Evolutionary conservation across 768 basidiomycete genomes (phyloP), one percentile per base, ranked within the genome.

Genomic region (Leccinum barrowsii): DNA sequence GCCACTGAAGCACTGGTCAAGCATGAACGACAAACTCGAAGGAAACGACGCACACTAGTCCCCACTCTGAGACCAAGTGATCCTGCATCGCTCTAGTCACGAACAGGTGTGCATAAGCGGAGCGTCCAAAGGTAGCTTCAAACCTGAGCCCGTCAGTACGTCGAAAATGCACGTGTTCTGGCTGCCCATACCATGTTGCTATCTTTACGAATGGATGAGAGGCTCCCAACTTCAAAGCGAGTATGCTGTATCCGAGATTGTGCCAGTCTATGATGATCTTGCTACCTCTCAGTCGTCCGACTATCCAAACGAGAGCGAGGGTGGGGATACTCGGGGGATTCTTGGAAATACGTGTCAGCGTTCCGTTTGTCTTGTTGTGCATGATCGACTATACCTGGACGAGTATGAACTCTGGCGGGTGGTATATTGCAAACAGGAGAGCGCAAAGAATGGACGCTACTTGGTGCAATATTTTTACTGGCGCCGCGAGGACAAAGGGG

Each of bases 241-340:
- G 82, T 49, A 98, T 94, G 62, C 86, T 96, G 70, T 93, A 94
- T 17, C 97, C 97, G 24, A 96, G 82, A 72, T 99, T 99, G 71
- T 99, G 97, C 97, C 97, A 99, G 75, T 99, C 97, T 55, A 99
- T 94, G 59, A 99, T 90, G 63, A 99, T 78, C 65, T 90, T 92
- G 63, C 87, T 88, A 3, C 90, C 87, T 17, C 85, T 80, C 15
- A 92, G 65, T 19, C 76, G 68, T 21, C 82, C 82, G 1, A 87
- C 85, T 26, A 94, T 71, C 80, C 90, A 90, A 3, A 91, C 92
- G 19, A 98, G 76, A 2, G 87, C 86, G 17, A 99, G 82, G 0
- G 95, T 95, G 1, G 97, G 97, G 37, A 99, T 94, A 59, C 90
- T 91, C 8, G 97, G 97, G 26, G 97, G 97, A 68, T 98, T 99